These are phyloP conservation scores for Tylopilus sp. DNA, from an alignment of 768 basidiomycete genomes.

Conservation along the genomic window DNA sequence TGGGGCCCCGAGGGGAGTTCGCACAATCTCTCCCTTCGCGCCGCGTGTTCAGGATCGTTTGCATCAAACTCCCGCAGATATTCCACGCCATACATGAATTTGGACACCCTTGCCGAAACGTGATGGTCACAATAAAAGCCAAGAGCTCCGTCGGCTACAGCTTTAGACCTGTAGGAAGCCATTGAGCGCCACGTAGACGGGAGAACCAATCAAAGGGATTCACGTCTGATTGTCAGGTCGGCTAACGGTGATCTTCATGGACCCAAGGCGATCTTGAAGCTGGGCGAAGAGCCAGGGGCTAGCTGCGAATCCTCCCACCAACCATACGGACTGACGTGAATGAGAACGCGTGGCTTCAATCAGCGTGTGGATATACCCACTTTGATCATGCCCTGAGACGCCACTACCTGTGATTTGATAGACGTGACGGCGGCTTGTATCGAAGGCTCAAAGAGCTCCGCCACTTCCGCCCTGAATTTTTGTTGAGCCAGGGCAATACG, in stretches of 20 bases:
- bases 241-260: constrained; percentile 58
- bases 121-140: constrained; percentile 85
- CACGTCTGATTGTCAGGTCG: constrained; percentile 80
- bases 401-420: constrained; percentile 68
- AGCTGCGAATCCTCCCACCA: constrained; percentile 82
- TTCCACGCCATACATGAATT: constrained; percentile 81
- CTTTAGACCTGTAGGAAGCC: constrained; percentile 58
- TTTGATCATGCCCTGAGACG: constrained; percentile 64
- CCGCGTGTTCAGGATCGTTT: constrained; percentile 61
- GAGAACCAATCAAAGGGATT: constrained; percentile 20
- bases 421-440: constrained; percentile 68
- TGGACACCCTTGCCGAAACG: constrained; percentile 77
- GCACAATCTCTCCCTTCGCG: constrained; percentile 61
- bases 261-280: constrained; percentile 62
- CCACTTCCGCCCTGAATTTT: constrained; percentile 44
- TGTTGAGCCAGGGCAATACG: constrained; percentile 2
- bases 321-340: constrained; percentile 62
- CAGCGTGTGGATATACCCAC: constrained; percentile 30
- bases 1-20: constrained; percentile 76
- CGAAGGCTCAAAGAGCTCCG: constrained; percentile 76
- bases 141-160: constrained; percentile 80
- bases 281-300: constrained; percentile 79
- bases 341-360: constrained; percentile 5
- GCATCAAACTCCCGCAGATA: constrained; percentile 67
- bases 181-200: constrained; percentile 1